Evolutionary conservation across 345 rosid genomes (phyloP), one percentile per base, ranked within the genome.

Genomic region (Erucastrum elatum): DNA sequence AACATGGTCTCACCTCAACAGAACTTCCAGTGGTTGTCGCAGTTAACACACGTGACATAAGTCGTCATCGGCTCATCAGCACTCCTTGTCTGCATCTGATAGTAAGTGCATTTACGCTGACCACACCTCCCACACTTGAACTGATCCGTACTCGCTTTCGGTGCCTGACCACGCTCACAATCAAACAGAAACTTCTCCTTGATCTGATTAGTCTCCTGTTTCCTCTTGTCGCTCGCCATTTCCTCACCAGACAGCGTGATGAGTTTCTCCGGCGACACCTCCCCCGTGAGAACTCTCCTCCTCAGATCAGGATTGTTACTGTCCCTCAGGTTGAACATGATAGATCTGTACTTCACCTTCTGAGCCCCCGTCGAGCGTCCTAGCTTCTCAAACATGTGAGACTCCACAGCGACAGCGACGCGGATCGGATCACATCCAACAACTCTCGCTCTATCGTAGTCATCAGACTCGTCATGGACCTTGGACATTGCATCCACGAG

Each of bases 1-100:
- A 1, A 6, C 74, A 79, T n/a, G 34, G 56, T 59, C 33, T 60
- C 77, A 11, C 70, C 64, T 76, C 72, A 91, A 84, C 99, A 95
- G 88, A 96, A 96, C 78, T 96, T 96, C 97, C 98, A 93, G 66
- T 65, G 98, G 59, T 93, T 86, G 84, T 85, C 83, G 86, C 99
- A 96, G 90, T 86, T 87, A 29, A 87, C 94, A 76, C 98, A 93
- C 0, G 98, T 96, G n/a, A 96, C 99, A 55, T 89, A 96, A 31
- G 99, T 96, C 9, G 99, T 93, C 98, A 95, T 95, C 27, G 99
- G 99, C 84, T 95, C 99, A 84, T 96, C 99, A 3, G 99, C 98
- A 87, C 98, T 95, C 89, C 98, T 91, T 1, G 99, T 91, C 83
- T 95, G 99, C 99, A 95, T 87, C 83, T 95, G 99, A 87, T 91